A percentile compares a stretch with the other conserved stretches of the same genome.
Conservation (phyloP, 805 yeast genomes). For the Nakazawaea molendinolei region DNA sequence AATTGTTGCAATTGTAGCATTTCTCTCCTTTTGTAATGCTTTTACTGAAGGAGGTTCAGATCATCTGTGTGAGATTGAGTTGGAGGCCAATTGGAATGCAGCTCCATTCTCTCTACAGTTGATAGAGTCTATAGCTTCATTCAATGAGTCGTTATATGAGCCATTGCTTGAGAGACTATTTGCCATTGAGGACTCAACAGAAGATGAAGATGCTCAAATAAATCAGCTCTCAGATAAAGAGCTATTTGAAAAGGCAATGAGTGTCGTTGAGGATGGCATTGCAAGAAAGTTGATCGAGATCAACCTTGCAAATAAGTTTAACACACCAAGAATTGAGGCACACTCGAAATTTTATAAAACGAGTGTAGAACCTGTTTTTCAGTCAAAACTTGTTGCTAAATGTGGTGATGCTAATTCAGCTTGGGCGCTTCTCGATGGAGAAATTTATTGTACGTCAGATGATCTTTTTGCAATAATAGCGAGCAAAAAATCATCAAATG, state of each 20-base stretch:
- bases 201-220: conserved; percentile 14
- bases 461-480: conserved; percentile 79
- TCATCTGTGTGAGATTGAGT: conserved; percentile 21
- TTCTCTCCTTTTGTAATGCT: too few relatives aligned
- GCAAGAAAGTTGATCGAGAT: conserved; percentile 28
- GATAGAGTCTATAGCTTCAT: conserved; percentile 31
- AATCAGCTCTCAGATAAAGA: conserved; percentile 19
- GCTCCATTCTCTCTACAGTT: conserved; percentile 37
- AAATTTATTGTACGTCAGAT: conserved; percentile 55
- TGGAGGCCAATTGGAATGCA: conserved; percentile 32
- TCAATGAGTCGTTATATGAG: conserved; percentile 30
- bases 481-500: conserved; percentile 20
- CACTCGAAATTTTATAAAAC: conserved; percentile 48
- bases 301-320: conserved; percentile 37
- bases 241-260: conserved; percentile 18
- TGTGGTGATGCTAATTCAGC: conserved; percentile 23
- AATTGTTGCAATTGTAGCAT: too few relatives aligned
- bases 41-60: conserved; percentile 9
- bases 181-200: conserved; percentile 25
- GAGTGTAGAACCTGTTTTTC: conserved; percentile 25
- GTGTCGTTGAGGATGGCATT: conserved; percentile 11
- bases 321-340: conserved; percentile 59
- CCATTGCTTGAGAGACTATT: conserved; percentile 25
- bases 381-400: conserved; percentile 20
- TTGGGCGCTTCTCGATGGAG: conserved; percentile 48